Conservation (phyloP, 2,329 filamentous ascomycete genomes). For the Cladosporium sp. region DNA sequence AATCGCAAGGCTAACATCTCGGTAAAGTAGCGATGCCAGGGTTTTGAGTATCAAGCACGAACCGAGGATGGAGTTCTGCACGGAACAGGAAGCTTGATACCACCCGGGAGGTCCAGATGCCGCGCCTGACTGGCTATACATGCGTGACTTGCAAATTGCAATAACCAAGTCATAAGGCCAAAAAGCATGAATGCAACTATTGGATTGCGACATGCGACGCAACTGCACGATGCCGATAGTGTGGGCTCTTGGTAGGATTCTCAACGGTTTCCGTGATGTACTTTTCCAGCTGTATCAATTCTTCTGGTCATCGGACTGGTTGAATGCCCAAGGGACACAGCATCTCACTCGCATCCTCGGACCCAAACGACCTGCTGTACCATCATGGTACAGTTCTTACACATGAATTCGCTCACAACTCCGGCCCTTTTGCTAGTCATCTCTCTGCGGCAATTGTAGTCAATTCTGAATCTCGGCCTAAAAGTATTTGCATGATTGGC, state of each 20-base stretch:
- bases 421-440: no score
- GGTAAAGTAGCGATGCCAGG: background rate
- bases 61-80: constrained; percentile 2
- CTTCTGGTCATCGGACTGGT: background rate
- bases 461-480: no score
- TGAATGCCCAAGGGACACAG: background rate
- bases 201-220: background rate
- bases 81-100: constrained; percentile 2
- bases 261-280: background rate
- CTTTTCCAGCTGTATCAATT: background rate
- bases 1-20: background rate
- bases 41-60: background rate
- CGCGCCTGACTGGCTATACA: background rate
- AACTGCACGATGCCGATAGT: background rate
- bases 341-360: background rate
- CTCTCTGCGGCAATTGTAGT: no score
- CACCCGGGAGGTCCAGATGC: background rate
- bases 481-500: no score
- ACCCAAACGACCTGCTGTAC: background rate
- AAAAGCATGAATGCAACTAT: constrained; percentile 7
- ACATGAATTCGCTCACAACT: no score
- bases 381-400: no score
- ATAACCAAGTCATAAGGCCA: background rate
- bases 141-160: constrained; percentile 9
- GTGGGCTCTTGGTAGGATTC: background rate